Evolutionary conservation across 2,329 filamentous ascomycete species (phyloP), one percentile per base, ranked within the genome.

Genomic region (Aspergillus quadricinctus): DNA sequence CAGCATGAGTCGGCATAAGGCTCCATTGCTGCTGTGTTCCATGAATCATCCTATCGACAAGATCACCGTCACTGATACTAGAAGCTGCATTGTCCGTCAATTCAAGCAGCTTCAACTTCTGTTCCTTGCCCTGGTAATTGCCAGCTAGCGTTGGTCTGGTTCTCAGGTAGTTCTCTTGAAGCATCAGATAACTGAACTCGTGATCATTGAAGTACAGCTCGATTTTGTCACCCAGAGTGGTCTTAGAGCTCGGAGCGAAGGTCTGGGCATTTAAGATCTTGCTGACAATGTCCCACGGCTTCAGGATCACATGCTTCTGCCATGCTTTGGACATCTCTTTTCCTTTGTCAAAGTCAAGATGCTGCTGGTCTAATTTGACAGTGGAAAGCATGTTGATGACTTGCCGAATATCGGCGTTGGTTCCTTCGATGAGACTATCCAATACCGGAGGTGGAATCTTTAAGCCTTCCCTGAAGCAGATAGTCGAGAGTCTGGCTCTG

Each of bases 161-260:
- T 60, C 86, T 88, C 11, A 99, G 81, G 66, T 99, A 99, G 70
- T 99, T 99, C 73, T 99, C 95, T 72, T 99, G 94, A 49, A 99
- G 86, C 94, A 99, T 97, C 53, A 99, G 80, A 69, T 88, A 94
- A 68, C 92, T 97, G 76, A 97, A 96, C 67, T 99, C 94, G 69
- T 99, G 94, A 67, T 99, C 94, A 72, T 99, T 97, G 80, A 99
- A 99, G 74, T 99, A 99, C 1, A 99, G 84, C 75, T 99, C 93
- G 60, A 95, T 94, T 80, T 99, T 99, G 73, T 99, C 93, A 70
- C 97, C 97, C 37, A 99, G 78, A 0, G 91, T 96, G 3, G 90
- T 80, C 63, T 90, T 95, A 75, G 91, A 95, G 50, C 87, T 85
- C 4, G 87, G 83, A 25, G 89, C 83, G 74, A 97, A 99, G 75